Conservation (phyloP, 495 filamentous ascomycete genomes). For the Penicillium silybi region DNA sequence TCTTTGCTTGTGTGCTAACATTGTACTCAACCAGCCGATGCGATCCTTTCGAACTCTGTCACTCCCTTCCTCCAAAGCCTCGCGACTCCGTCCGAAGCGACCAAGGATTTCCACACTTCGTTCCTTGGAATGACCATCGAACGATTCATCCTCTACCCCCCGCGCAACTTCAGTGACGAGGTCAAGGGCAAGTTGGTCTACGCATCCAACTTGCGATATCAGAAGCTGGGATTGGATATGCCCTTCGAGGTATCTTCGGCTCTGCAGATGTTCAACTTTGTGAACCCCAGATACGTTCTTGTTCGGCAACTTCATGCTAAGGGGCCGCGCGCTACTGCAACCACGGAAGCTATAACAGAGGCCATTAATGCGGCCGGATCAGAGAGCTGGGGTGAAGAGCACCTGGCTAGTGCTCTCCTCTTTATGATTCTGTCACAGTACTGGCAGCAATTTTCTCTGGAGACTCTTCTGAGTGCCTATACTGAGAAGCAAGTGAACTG, state of each 20-base stretch:
- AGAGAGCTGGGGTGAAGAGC: slow-evolving; percentile 70
- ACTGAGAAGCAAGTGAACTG: slow-evolving; percentile 65
- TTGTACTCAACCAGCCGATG: slow-evolving; percentile 61
- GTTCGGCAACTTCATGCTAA: slow-evolving; percentile 71
- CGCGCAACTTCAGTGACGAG: slow-evolving; percentile 73
- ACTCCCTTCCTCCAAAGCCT: slow-evolving; percentile 70
- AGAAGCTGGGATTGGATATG: slow-evolving; percentile 53
- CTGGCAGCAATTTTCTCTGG: slow-evolving; percentile 63
- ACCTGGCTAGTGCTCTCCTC: slow-evolving; percentile 76
- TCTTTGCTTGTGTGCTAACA: slow-evolving; percentile 13
- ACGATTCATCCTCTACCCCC: slow-evolving; percentile 75
- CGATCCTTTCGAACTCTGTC: slow-evolving; percentile 71
- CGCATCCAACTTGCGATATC: slow-evolving; percentile 65
- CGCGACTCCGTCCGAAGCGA: slow-evolving; percentile 50
- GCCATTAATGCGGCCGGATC: slow-evolving; percentile 62
- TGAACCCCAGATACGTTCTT: slow-evolving; percentile 63
- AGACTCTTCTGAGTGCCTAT: slow-evolving; percentile 66
- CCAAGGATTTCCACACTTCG: slow-evolving; percentile 59
- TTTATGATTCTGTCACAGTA: slow-evolving; percentile 74
- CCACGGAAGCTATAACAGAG: slow-evolving; percentile 51
- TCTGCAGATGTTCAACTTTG: slow-evolving; percentile 66
- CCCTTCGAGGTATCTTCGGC: slow-evolving; percentile 71
- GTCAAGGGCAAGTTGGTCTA: slow-evolving; percentile 63
- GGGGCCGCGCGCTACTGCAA: slow-evolving; percentile 60
- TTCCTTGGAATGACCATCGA: slow-evolving; percentile 77